Evolutionary conservation across 257 asterid species (phyloP).

Genomic region (Nicotiana tabacum): DNA sequence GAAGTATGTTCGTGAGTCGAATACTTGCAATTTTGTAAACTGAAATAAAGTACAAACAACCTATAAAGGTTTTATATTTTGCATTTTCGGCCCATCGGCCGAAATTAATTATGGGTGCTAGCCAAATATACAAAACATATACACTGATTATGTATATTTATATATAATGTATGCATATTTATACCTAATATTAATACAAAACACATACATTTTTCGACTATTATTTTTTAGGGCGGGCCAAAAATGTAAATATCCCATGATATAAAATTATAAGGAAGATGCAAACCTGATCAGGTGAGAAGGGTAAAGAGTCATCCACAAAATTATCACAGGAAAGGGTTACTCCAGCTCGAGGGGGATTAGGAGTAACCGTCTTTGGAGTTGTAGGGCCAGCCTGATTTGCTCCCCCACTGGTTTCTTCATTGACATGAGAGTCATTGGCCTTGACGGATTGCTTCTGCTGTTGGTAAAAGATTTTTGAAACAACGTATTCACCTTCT

Average conservation of each 20-base stretch:
- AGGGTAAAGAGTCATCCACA: constrained; percentile 18
- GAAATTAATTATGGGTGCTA: neutral
- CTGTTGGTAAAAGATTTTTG: constrained; percentile 67
- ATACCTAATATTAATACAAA: too few relatives aligned
- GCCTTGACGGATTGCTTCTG: constrained; percentile 37
- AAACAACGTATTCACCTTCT: constrained; percentile 67
- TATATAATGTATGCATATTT: too few relatives aligned
- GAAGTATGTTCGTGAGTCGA: neutral
- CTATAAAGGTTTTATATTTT: neutral
- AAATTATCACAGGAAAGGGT: constrained; percentile 46
- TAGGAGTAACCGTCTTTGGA: constrained; percentile 55
- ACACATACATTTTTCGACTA: too few relatives aligned
- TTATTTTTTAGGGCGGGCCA: too few relatives aligned
- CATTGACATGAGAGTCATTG: constrained; percentile 23
- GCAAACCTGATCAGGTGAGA: constrained; percentile 43
- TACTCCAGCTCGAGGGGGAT: constrained; percentile 51
- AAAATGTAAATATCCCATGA: neutral
- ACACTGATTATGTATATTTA: too few relatives aligned
- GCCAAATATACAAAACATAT: neutral
- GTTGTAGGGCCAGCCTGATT: constrained; percentile 51
- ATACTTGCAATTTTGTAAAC: neutral
- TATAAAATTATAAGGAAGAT: neutral
- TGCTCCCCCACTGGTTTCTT: constrained; percentile 38
- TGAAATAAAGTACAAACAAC: neutral
- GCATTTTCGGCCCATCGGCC: too few relatives aligned